Conservation (phyloP, 2,329 filamentous ascomycete species). For the Colletotrichum abscissum region DNA sequence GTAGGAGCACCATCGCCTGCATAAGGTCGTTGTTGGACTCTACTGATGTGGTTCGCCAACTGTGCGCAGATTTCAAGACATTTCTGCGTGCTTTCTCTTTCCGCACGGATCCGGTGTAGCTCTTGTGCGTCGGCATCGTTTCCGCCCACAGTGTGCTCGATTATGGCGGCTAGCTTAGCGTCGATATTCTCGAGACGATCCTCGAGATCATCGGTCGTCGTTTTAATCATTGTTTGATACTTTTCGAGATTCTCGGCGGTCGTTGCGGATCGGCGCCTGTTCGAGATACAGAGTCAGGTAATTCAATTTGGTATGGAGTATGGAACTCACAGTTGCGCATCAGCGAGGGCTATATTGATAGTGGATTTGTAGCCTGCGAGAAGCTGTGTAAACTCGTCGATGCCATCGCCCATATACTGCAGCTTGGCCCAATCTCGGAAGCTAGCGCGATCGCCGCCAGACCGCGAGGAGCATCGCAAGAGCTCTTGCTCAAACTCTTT, state of each 20-base stretch:
- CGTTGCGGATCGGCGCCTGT: background rate
- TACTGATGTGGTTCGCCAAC: conserved; percentile 1
- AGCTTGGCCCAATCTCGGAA: conserved; percentile 58
- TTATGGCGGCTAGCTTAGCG: background rate
- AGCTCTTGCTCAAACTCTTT: conserved; percentile 54
- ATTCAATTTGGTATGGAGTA: background rate
- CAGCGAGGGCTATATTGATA: conserved; percentile 39
- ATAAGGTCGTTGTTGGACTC: conserved; percentile 2
- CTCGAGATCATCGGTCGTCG: conserved; percentile 4
- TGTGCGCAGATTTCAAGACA: conserved; percentile 5
- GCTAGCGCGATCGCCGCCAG: conserved; percentile 47
- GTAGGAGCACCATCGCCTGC: background rate
- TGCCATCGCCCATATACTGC: conserved; percentile 55
- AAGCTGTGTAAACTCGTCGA: conserved; percentile 52
- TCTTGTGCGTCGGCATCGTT: conserved; percentile 7
- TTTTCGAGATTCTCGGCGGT: conserved; percentile 7
- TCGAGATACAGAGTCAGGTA: background rate
- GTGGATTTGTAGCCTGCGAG: conserved; percentile 52
- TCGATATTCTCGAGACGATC: conserved; percentile 9
- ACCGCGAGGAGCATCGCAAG: conserved; percentile 47
- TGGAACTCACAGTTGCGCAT: conserved; percentile 37
- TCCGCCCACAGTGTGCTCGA: background rate
- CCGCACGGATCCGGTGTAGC: conserved; percentile 35
- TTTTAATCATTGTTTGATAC: conserved; percentile 1
- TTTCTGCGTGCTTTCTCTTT: background rate